Evolutionary conservation across 768 basidiomycete species (phyloP).

Genomic region (Termitomyces sp.): DNA sequence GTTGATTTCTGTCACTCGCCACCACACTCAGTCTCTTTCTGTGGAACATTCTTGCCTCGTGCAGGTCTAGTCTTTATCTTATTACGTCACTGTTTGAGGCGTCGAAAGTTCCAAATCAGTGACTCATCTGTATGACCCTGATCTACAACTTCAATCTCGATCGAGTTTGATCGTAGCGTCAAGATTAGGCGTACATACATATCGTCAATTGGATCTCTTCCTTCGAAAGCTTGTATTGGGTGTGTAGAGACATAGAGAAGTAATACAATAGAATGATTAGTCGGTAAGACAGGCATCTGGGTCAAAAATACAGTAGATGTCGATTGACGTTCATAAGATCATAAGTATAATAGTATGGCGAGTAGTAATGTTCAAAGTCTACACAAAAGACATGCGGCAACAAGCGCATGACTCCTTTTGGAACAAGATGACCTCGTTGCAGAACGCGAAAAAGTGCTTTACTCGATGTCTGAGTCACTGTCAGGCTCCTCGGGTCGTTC

Average conservation of each 20-base stretch:
- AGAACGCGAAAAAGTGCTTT: constrained; percentile 6
- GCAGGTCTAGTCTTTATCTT: not conserved
- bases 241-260: not conserved
- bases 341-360: not conserved
- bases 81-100: constrained; percentile 9
- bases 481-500: constrained; percentile 30
- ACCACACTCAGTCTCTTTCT: not conserved
- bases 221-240: not conserved
- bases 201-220: constrained; percentile 12
- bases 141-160: constrained; percentile 19
- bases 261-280: constrained; percentile 8
- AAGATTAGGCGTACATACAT: constrained; percentile 11
- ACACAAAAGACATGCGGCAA: not conserved
- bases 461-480: constrained; percentile 36
- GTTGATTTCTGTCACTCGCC: not conserved
- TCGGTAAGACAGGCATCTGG: not conserved
- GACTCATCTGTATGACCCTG: constrained; percentile 14
- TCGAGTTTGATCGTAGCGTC: constrained; percentile 12
- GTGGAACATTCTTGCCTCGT: constrained; percentile 7
- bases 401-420: not conserved
- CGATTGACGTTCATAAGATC: not conserved
- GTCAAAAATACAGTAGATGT: constrained; percentile 10
- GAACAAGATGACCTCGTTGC: not conserved
- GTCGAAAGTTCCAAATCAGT: constrained; percentile 7
- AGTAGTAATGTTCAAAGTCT: not conserved